Conservation (phyloP, 2,329 filamentous ascomycete species). For the Rutstroemia sp. region DNA sequence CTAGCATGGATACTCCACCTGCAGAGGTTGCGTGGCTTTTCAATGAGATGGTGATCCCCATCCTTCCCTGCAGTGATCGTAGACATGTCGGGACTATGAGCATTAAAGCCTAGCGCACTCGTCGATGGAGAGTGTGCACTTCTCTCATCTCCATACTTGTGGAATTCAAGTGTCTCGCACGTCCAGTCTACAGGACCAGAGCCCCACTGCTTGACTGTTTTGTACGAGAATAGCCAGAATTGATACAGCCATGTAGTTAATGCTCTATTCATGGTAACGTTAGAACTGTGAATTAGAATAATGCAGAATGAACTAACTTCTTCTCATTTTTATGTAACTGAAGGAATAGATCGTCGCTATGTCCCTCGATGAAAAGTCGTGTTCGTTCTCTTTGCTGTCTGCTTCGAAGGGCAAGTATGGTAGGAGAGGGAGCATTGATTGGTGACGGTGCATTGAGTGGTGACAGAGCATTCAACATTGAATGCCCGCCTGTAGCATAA, state of each 20-base stretch:
- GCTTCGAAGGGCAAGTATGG: neutral
- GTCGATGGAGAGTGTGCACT: neutral
- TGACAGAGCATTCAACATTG: neutral
- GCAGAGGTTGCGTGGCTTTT: neutral
- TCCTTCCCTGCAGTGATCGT: too few relatives aligned
- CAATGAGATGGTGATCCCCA: rapidly evolving
- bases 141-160: neutral
- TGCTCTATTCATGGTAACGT: neutral
- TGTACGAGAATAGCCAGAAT: neutral
- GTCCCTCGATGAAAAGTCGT: neutral
- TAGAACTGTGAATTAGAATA: neutral
- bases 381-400: neutral
- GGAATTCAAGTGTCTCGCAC: neutral
- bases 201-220: neutral
- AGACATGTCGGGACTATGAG: too few relatives aligned
- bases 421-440: neutral
- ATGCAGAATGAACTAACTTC: neutral
- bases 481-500: neutral
- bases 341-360: neutral
- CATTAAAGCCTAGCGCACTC: too few relatives aligned
- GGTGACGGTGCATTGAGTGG: neutral
- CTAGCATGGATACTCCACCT: neutral
- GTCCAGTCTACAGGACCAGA: neutral
- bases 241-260: neutral
- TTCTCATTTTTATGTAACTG: neutral